Conservation (phyloP, 805 yeast genomes). For the Candida yuanshanica region DNA sequence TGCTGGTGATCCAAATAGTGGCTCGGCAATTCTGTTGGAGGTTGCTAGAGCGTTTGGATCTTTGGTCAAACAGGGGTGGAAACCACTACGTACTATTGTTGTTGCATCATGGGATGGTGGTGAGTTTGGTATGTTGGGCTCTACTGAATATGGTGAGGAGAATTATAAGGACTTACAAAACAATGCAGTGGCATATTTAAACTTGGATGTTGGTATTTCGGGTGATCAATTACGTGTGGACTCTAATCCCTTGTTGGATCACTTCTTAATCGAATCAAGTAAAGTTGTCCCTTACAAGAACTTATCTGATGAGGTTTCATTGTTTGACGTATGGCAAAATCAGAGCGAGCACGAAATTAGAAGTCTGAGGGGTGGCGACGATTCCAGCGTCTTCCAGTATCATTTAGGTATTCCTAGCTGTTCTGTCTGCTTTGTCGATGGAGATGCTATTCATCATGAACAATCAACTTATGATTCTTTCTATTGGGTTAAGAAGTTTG, state of each 20-base stretch:
- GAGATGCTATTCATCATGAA: constrained; percentile 33
- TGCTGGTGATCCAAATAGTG: constrained; percentile 46
- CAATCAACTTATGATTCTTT: constrained; percentile 57
- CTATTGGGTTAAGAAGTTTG: constrained; percentile 46
- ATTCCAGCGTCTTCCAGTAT: constrained; percentile 55
- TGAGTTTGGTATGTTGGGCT: constrained; percentile 66
- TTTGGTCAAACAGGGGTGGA: constrained; percentile 51
- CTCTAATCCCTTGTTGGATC: constrained; percentile 53
- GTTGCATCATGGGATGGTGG: constrained; percentile 82
- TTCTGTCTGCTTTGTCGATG: constrained; percentile 39
- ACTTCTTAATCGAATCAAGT: constrained; percentile 40
- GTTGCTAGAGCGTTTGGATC: constrained; percentile 45
- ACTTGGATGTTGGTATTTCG: constrained; percentile 42
- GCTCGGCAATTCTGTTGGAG: constrained; percentile 45
- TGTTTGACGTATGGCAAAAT: constrained; percentile 44
- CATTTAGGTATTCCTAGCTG: constrained; percentile 64
- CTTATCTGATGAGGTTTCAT: constrained; percentile 29
- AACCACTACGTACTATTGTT: constrained; percentile 63
- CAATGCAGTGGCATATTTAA: constrained; percentile 51
- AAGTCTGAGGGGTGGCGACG: constrained; percentile 46
- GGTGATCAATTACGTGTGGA: constrained; percentile 45
- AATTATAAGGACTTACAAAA: constrained; percentile 38
- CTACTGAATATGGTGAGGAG: constrained; percentile 74
- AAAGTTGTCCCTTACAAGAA: constrained; percentile 37
- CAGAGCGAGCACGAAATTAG: constrained; percentile 32